Conservation (phyloP, 768 basidiomycete genomes). For the Phaeotremella skinneri region DNA sequence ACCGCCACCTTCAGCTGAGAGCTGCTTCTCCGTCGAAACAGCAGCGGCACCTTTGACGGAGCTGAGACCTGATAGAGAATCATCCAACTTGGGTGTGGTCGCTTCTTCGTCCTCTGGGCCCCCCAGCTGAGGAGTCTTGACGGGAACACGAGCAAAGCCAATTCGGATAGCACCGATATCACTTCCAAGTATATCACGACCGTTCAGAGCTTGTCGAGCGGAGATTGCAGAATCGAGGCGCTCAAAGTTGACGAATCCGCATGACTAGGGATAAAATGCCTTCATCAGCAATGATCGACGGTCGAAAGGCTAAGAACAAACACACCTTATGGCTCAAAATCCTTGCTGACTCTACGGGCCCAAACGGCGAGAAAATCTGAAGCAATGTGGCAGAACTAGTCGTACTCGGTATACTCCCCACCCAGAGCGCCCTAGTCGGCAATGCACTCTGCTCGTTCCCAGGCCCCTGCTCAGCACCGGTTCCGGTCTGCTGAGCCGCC, state of each 20-base stretch:
- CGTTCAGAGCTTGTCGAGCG: conserved; percentile 91
- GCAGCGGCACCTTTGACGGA: conserved; percentile 92
- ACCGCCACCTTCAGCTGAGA: conserved; percentile 69
- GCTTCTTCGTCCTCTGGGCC: conserved; percentile 62
- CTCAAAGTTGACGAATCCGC: conserved; percentile 82
- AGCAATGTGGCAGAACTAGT: conserved; percentile 92
- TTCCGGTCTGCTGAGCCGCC: neutral
- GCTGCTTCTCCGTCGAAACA: conserved; percentile 88
- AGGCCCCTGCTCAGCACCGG: conserved; percentile 19
- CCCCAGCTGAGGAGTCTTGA: conserved; percentile 57
- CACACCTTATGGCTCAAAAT: conserved; percentile 94
- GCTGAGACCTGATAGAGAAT: conserved; percentile 50
- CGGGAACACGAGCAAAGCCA: conserved; percentile 93
- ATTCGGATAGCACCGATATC: conserved; percentile 97
- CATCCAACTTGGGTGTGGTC: conserved; percentile 53
- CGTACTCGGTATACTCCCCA: conserved; percentile 91
- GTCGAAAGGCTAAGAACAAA: conserved; percentile 60
- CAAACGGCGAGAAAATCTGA: conserved; percentile 95
- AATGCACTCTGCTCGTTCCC: conserved; percentile 70
- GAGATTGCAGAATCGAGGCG: conserved; percentile 93
- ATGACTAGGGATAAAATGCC: conserved; percentile 18
- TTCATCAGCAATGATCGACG: neutral
- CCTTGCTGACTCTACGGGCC: conserved; percentile 93
- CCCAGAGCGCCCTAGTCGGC: conserved; percentile 94
- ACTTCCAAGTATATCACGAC: conserved; percentile 89